Base-by-base conservation (phyloP, 176 grass and related monocot species). In the Oryza rufipogon region DNA sequence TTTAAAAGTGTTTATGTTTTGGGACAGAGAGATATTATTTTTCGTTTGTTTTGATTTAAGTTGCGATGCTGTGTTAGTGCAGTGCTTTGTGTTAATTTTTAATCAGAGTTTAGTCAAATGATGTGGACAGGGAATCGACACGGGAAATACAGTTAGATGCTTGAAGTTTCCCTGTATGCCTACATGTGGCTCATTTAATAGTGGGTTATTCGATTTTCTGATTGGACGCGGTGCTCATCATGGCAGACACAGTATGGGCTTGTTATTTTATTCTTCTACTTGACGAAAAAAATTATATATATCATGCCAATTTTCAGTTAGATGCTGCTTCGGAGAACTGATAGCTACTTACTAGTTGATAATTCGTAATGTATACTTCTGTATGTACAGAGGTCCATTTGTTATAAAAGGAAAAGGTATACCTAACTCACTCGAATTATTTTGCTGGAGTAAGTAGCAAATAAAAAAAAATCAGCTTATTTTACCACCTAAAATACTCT, bases 51-150 rank as follows among this genome's bases (percentile, higher is more conserved):
- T 3, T 49, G 17, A 9, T 26, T 71, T 33, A 3, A 19, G 47
- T 4, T 36, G 2, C 17, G 32, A 3, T 45, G 2, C 11, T 48
- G 14, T 42, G 10, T 10, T 23, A 39, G 73, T 16, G 48, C 47
- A 5, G 47, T 45, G 34, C 0, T n/a, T 34, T 74, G 45, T 16
- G 10, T 4, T 5, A 9, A 4, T 58, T 6, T 39, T n/a, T 22
- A 10, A 5, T 51, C 17, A 14, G n/a, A 30, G 8, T 66, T 85
- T 41, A 44, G 74, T 73, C 68, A 52, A 67, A 73, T 74, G 60
- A 9, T 60, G 38, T 74, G 68, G 75, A 60, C 69, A 56, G 11
- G 77, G 28, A 74, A 87, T 38, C 28, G 80, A 81, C 38, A 63
- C 8, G 51, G 51, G 30, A 45, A 73, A 60, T 32, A 3, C 60